Conservation (phyloP, 2,329 filamentous ascomycete species). For the Clathrospora elynae region DNA sequence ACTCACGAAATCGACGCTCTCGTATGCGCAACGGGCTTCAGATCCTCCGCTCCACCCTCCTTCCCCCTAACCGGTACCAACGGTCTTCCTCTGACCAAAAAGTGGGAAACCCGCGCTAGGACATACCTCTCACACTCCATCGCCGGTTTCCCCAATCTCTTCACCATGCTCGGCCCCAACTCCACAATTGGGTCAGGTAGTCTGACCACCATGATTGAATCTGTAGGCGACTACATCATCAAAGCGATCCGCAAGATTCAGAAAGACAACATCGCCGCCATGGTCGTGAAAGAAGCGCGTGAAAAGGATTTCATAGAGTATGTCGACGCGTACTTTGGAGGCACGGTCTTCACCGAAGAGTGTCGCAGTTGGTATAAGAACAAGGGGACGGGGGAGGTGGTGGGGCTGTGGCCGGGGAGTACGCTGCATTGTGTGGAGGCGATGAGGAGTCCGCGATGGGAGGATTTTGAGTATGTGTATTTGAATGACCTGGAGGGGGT, state of each 20-base stretch:
- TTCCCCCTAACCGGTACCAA: constrained; percentile 46
- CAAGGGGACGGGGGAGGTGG: constrained; percentile 29
- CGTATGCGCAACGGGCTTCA: constrained; percentile 55
- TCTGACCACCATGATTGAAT: constrained; percentile 51
- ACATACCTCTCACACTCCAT: constrained; percentile 41
- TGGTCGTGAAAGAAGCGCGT: constrained; percentile 37
- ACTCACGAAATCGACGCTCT: constrained; percentile 50
- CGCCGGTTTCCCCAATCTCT: constrained; percentile 47
- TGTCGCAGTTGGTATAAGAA: constrained; percentile 47
- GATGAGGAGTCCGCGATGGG: constrained; percentile 43
- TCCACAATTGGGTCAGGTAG: constrained; percentile 48
- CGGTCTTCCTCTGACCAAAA: constrained; percentile 35
- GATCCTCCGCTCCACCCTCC: constrained; percentile 46
- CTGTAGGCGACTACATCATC: constrained; percentile 48
- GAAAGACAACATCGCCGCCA: constrained; percentile 49
- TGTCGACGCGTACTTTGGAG: constrained; percentile 42
- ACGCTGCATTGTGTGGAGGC: constrained; percentile 42
- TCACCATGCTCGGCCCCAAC: constrained; percentile 52
- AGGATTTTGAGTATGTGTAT: constrained; percentile 44
- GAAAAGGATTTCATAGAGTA: constrained; percentile 41
- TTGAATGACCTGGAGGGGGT: constrained; percentile 21
- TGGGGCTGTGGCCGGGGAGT: constrained; percentile 45
- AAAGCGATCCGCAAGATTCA: constrained; percentile 51
- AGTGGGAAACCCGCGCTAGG: constrained; percentile 44
- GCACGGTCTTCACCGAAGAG: constrained; percentile 42